Evolutionary conservation across 2,329 filamentous ascomycete genomes (phyloP).

Genomic region (Hypomyces rosellus): DNA sequence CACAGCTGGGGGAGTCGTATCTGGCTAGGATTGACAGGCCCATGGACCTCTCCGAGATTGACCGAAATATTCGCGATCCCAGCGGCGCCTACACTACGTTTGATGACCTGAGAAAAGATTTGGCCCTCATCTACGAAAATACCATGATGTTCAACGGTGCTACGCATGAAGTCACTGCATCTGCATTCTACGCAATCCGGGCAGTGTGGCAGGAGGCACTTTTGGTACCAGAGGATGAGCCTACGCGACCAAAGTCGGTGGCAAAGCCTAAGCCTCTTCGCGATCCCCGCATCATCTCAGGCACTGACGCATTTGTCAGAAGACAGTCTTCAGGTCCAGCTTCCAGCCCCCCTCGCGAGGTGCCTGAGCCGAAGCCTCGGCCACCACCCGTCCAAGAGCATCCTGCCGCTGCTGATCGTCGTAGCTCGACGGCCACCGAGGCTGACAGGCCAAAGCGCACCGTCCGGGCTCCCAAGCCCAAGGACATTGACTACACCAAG

Average conservation of each 20-base stretch:
- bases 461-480: conserved; percentile 84
- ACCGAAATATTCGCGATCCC: conserved; percentile 67
- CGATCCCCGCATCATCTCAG: conserved; percentile 25
- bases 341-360: conserved; percentile 21
- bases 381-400: conserved; percentile 15
- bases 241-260: conserved; percentile 48
- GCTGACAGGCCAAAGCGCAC: conserved; percentile 82
- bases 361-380: conserved; percentile 15
- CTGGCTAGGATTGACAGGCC: conserved; percentile 63
- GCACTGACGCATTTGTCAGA: conserved; percentile 19
- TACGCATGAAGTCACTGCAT: conserved; percentile 63
- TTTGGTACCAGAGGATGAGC: conserved; percentile 44
- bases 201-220: conserved; percentile 42
- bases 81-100: conserved; percentile 55
- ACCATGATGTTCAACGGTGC: conserved; percentile 76
- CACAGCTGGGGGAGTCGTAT: conserved; percentile 70
- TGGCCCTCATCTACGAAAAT: conserved; percentile 74
- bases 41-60: conserved; percentile 80
- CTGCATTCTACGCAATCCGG: conserved; percentile 50
- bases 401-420: conserved; percentile 27
- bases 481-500: conserved; percentile 82
- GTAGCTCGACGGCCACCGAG: conserved; percentile 72
- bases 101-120: conserved; percentile 67
- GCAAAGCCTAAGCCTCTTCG: conserved; percentile 34
- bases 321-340: conserved; percentile 26